Evolutionary conservation across 495 filamentous ascomycete genomes (phyloP).

Genomic region (Podospora conica): DNA sequence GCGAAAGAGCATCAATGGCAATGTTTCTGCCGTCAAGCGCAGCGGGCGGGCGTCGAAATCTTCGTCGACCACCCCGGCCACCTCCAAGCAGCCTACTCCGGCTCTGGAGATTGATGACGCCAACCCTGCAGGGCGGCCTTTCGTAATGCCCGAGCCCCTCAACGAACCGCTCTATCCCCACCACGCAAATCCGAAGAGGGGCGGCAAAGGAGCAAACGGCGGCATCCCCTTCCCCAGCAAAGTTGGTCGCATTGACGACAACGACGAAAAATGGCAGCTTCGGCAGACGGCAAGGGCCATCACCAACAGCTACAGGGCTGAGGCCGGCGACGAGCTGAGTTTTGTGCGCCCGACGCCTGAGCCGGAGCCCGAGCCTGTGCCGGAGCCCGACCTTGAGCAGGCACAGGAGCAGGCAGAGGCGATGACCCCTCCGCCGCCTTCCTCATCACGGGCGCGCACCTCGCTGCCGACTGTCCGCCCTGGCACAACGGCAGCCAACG

Average conservation of each 20-base stretch:
- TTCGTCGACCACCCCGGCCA: constrained; percentile 4
- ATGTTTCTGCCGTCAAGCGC: constrained; percentile 17
- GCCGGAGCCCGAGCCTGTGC: background rate
- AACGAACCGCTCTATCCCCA: constrained; percentile 26
- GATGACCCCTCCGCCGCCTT: constrained; percentile 2
- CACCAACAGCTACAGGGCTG: constrained; percentile 10
- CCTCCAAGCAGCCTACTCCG: constrained; percentile 4
- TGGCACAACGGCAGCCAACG: constrained; percentile 21
- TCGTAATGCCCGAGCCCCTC: constrained; percentile 28
- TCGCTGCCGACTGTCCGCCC: constrained; percentile 15
- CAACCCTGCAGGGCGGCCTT: constrained; percentile 18
- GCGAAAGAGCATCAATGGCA: constrained; percentile 33
- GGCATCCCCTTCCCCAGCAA: constrained; percentile 27
- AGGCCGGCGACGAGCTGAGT: constrained; percentile 12
- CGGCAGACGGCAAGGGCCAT: constrained; percentile 23
- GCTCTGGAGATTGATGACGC: constrained; percentile 12
- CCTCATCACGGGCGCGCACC: constrained; percentile 11
- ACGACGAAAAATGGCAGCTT: constrained; percentile 22
- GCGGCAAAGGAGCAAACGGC: constrained; percentile 7
- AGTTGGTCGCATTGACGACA: constrained; percentile 26
- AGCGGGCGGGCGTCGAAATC: constrained; percentile 4
- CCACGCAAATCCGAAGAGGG: constrained; percentile 22
- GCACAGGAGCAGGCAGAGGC: background rate
- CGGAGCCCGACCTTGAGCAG: background rate
- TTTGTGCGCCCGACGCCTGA: background rate